Conservation (phyloP, 495 filamentous ascomycete species). For the Melanomma pulvis-pyrius region DNA sequence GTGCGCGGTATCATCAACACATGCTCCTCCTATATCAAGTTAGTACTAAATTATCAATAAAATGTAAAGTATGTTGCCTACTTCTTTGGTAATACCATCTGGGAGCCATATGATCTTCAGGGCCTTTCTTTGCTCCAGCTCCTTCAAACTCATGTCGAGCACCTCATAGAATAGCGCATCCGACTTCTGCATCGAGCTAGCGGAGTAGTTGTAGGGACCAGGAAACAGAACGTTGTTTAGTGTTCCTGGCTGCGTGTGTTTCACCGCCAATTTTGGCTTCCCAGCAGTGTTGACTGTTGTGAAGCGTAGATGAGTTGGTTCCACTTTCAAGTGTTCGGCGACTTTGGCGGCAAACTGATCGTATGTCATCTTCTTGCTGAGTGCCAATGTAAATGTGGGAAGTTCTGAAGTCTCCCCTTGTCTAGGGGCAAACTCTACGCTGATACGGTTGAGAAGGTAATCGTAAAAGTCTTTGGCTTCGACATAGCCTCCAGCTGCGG, state of each 20-base stretch:
- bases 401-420: constrained; percentile 49
- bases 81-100: constrained; percentile 90
- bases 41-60: constrained; percentile 32
- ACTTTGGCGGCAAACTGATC: constrained; percentile 87
- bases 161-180: constrained; percentile 89
- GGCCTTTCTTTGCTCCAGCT: constrained; percentile 86
- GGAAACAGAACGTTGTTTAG: constrained; percentile 72
- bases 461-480: constrained; percentile 90
- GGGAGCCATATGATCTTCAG: constrained; percentile 81
- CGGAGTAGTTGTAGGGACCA: constrained; percentile 60
- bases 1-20: constrained; percentile 85
- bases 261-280: constrained; percentile 73
- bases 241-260: constrained; percentile 66
- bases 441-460: constrained; percentile 81
- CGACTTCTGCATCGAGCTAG: constrained; percentile 64
- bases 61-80: constrained; percentile 46
- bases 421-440: constrained; percentile 68
- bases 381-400: constrained; percentile 68
- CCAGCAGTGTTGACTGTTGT: constrained; percentile 76
- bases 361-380: constrained; percentile 88
- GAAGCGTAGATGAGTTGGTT: constrained; percentile 86
- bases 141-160: constrained; percentile 88
- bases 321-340: constrained; percentile 74
- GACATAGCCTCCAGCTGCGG: constrained; percentile 46
- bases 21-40: constrained; percentile 59